phyloP scores from a whole-genome alignment of 2,329 filamentous ascomycete species.

The Sarocladiaceae sp. region DNA sequence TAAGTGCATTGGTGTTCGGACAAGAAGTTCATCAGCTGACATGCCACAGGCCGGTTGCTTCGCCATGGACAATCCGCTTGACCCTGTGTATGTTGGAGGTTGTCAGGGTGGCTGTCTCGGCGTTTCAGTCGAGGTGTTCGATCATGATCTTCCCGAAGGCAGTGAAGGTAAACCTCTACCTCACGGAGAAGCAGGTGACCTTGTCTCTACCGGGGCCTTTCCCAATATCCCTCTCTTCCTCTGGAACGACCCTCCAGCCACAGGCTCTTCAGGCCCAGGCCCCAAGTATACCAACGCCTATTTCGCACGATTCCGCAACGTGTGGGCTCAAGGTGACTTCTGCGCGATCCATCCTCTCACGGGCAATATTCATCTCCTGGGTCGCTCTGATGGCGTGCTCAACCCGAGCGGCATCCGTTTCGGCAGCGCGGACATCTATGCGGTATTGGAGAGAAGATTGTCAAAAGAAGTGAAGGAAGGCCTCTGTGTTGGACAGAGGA shows the following conservation, averaged over 20 bases:
- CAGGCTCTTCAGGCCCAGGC: constrained; percentile 34
- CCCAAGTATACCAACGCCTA: constrained; percentile 57
- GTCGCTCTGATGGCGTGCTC: constrained; percentile 72
- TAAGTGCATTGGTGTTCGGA: constrained; percentile 27
- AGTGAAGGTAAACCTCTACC: constrained; percentile 39
- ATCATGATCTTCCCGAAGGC: constrained; percentile 51
- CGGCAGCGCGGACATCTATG: constrained; percentile 76
- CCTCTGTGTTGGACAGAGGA: constrained; percentile 75
- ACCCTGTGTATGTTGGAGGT: constrained; percentile 58
- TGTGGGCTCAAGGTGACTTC: constrained; percentile 84
- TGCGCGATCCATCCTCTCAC: constrained; percentile 66
- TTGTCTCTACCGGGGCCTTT: constrained; percentile 67
- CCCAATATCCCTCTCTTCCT: constrained; percentile 71
- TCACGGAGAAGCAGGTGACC: constrained; percentile 65
- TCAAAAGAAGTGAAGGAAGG: constrained; percentile 60
- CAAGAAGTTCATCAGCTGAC: background rate
- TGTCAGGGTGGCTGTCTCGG: constrained; percentile 47
- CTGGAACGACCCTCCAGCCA: constrained; percentile 45
- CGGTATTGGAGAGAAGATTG: constrained; percentile 65
- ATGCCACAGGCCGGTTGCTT: constrained; percentile 54
- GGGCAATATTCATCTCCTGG: constrained; percentile 61
- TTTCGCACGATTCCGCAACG: constrained; percentile 59
- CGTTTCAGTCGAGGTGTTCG: constrained; percentile 53
- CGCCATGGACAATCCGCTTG: constrained; percentile 61
- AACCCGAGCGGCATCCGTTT: constrained; percentile 78